These are phyloP conservation scores for Paraconiothyrium sp. DNA, from an alignment of 2,329 filamentous ascomycete species.

Conservation along the genomic window DNA sequence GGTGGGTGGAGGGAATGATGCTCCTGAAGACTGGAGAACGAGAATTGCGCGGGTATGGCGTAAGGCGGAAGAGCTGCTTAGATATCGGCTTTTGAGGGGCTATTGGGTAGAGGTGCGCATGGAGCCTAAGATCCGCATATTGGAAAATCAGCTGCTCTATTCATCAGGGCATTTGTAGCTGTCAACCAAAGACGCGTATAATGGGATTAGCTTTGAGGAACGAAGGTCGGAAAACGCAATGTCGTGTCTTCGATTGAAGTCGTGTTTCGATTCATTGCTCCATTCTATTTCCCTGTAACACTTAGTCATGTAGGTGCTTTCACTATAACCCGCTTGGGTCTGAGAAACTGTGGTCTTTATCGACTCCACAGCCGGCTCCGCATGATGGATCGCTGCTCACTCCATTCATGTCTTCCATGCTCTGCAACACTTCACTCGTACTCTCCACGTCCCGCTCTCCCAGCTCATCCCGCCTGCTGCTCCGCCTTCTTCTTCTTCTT, in stretches of 20 bases:
- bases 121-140: slow-evolving; percentile 63
- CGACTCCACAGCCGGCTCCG: background rate
- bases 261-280: background rate
- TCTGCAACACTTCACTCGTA: background rate
- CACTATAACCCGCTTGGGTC: background rate
- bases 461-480: slow-evolving; percentile 3
- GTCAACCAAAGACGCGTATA: background rate
- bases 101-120: slow-evolving; percentile 66
- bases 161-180: background rate
- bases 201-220: background rate
- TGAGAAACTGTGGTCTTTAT: background rate
- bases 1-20: slow-evolving; percentile 23
- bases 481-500: slow-evolving; percentile 90
- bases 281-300: background rate
- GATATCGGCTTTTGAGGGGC: slow-evolving; percentile 53
- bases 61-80: slow-evolving; percentile 45
- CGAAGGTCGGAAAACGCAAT: no score
- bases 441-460: background rate
- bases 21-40: slow-evolving; percentile 27
- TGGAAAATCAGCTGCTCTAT: slow-evolving; percentile 47
- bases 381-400: background rate
- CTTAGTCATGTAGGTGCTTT: background rate
- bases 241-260: no score
- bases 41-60: slow-evolving; percentile 36
- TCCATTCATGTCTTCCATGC: background rate